These are phyloP conservation scores for Potentilla sterilis DNA, from an alignment of 306 rosid genomes.

Conservation along the genomic window DNA sequence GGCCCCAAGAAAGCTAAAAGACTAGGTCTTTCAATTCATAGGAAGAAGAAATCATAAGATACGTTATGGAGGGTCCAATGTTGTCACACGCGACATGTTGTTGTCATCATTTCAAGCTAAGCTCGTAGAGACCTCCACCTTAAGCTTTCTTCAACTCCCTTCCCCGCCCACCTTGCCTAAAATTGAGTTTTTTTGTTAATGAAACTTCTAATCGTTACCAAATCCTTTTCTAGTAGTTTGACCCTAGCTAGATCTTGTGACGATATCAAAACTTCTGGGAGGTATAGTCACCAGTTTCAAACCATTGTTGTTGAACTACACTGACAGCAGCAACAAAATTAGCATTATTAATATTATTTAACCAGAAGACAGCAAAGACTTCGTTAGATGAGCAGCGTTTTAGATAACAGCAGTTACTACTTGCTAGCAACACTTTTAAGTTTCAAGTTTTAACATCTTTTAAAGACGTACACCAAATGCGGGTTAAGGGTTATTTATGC, in stretches of 20 bases:
- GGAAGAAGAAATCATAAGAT: background rate
- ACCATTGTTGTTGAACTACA: background rate
- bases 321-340: background rate
- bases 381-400: background rate
- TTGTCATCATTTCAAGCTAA: background rate
- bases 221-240: background rate
- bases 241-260: background rate
- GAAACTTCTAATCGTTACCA: too few species aligned
- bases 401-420: too few species aligned
- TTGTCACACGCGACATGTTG: background rate
- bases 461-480: too few species aligned
- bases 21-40: background rate
- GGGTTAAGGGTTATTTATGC: too few species aligned
- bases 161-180: background rate
- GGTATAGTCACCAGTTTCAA: background rate
- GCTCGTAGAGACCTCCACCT: background rate
- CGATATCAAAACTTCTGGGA: background rate
- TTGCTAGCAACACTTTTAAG: too few species aligned
- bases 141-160: background rate
- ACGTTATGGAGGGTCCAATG: background rate
- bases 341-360: too few species aligned
- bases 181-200: background rate
- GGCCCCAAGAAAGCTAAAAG: background rate
- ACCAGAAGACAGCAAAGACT: background rate
- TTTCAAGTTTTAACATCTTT: too few species aligned